Evolutionary conservation across 441 rosid genomes (phyloP).

Genomic region (Syzygium syzygioides): DNA sequence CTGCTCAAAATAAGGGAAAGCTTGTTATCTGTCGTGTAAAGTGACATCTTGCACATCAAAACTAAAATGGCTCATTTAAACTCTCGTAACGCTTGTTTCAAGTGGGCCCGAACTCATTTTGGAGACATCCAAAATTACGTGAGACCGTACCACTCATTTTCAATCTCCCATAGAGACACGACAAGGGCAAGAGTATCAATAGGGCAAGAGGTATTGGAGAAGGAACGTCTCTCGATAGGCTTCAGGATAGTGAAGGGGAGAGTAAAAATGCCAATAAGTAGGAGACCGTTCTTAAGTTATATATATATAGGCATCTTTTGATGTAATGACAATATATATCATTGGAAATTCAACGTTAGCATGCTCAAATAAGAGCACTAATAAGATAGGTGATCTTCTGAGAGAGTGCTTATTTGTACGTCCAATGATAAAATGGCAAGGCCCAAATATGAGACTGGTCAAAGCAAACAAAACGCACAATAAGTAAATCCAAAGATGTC

Average conservation of each 20-base stretch:
- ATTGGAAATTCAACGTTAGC: not conserved
- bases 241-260: not conserved
- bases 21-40: not conserved
- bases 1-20: not conserved
- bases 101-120: rapidly evolving
- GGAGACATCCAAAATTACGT: not conserved
- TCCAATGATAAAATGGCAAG: too few relatives aligned
- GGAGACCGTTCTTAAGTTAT: not conserved
- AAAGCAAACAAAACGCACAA: not conserved
- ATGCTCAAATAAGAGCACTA: not conserved
- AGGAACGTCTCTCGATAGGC: not conserved
- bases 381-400: not conserved
- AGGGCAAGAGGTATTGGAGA: not conserved
- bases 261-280: not conserved
- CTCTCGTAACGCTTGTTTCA: rapidly evolving
- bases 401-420: not conserved
- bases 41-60: rapidly evolving
- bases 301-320: not conserved
- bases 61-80: not conserved
- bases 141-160: not conserved
- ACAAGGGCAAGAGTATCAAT: not conserved
- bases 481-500: not conserved
- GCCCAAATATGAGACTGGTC: not conserved
- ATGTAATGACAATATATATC: not conserved
- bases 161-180: not conserved